Base-by-base conservation (phyloP, 192 early-diverging fungal species). In the Umbelopsis sp. region DNA sequence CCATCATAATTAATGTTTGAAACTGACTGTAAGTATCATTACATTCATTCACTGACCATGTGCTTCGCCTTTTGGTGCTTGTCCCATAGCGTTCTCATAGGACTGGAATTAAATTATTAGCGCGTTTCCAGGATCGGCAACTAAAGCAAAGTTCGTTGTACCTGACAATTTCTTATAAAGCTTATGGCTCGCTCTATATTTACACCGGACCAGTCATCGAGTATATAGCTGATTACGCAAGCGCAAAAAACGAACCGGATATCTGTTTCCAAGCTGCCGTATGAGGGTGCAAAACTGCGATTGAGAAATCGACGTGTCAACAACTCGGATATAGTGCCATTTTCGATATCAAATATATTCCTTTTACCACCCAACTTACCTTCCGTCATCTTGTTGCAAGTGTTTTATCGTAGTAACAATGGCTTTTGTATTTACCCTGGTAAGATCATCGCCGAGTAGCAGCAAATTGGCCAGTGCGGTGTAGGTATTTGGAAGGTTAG, bases 241-340 rank as follows among this genome's bases (percentile, higher is more conserved):
- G 98, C 97, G 78, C 93, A 94, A 85, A 88, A 99, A 10, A 95
- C 73, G 70, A 98, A 98, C 10, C 98, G 89, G 75, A 96, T 85
- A 77, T 99, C 98, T 47, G 79, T 77, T 80, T 98, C 96, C 59
- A 76, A 80, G 41, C 88, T 89, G n/a, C 82, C 86, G 16, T 80
- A 77, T 47, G 86, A 86, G 41, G 93, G 91, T 11, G 83, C 76
- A 77, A 92, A 95, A 70, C 90, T 92, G 73, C 24, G 21, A 32
- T 50, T 34, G 14, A 20, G 34, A 26, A 22, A 41, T 41, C 4
- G 38, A 6, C 38, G 12, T 41, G 38, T 41, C 38, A 41, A 11
- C 5, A 38, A 38, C n/a, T 38, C 3, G 38, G 38, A 38, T 38
- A 38, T 1, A 41, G 38, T 11, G 12, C 4, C 38, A 41, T 41